Conservation (phyloP, 2,329 filamentous ascomycete genomes). For the Cladophialophora exuberans region DNA sequence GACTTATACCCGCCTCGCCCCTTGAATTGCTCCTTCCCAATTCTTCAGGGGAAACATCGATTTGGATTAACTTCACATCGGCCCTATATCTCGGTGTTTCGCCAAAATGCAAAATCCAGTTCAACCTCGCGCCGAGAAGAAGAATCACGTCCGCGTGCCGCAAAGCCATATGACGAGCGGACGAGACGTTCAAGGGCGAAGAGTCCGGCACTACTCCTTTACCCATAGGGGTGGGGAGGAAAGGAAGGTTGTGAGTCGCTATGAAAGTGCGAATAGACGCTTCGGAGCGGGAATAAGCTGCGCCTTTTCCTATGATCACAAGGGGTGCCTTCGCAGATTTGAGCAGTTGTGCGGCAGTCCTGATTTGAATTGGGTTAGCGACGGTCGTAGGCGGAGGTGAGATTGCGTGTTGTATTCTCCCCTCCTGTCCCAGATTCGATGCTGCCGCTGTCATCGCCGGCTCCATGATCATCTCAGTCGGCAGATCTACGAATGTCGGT, state of each 20-base stretch:
- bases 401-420: no score
- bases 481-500: conserved; percentile 58
- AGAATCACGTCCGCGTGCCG: conserved; percentile 59
- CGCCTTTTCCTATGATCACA: conserved; percentile 60
- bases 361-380: conserved; percentile 49
- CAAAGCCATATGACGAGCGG: conserved; percentile 57
- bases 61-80: conserved; percentile 57
- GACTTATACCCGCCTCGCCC: conserved; percentile 46
- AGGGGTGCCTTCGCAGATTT: conserved; percentile 55
- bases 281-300: conserved; percentile 58
- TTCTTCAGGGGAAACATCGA: conserved; percentile 59
- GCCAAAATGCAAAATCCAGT: conserved; percentile 63
- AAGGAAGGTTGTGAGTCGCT: conserved; percentile 54
- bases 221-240: conserved; percentile 63
- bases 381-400: conserved; percentile 46
- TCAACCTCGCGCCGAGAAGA: conserved; percentile 58
- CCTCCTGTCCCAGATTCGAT: no score
- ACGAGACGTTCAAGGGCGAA: conserved; percentile 56
- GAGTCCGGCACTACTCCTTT: conserved; percentile 61
- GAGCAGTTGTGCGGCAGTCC: conserved; percentile 49
- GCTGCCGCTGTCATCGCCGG: no score
- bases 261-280: conserved; percentile 49
- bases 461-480: conserved; percentile 59
- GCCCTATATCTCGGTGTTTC: conserved; percentile 58
- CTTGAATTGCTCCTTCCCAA: conserved; percentile 56